These are phyloP conservation scores for Fistulifera solaris DNA, from an alignment of 108 stramenopile species.

Conservation along the genomic window DNA sequence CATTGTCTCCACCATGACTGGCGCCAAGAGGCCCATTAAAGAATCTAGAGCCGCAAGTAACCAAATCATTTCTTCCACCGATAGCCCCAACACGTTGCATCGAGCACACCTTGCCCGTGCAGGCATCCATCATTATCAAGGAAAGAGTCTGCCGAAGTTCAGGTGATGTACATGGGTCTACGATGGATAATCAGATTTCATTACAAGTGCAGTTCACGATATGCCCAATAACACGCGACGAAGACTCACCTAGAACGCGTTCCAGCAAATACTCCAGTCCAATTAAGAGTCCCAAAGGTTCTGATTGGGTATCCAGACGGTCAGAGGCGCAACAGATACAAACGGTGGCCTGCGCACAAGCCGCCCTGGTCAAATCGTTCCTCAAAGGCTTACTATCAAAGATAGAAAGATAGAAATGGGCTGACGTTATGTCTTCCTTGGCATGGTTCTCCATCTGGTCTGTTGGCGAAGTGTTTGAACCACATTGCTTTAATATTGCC, in stretches of 20 bases:
- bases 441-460: constrained; percentile 7
- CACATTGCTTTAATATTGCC: constrained; percentile 61
- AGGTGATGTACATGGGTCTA: constrained; percentile 42
- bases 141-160: constrained; percentile 69
- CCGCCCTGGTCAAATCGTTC: constrained; percentile 67
- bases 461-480: constrained; percentile 32
- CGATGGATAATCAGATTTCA: not conserved
- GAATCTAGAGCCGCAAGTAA: constrained; percentile 47
- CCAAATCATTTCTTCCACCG: constrained; percentile 50
- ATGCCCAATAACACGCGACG: not conserved
- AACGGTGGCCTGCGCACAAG: constrained; percentile 72
- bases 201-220: not conserved
- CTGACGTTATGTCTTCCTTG: constrained; percentile 21
- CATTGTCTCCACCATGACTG: constrained; percentile 71
- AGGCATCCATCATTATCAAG: constrained; percentile 78
- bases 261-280: constrained; percentile 71
- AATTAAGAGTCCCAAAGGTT: constrained; percentile 52
- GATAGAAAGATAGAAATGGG: constrained; percentile 59
- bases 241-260: constrained; percentile 43
- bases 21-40: constrained; percentile 71
- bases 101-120: constrained; percentile 75
- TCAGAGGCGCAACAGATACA: constrained; percentile 80
- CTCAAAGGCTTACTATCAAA: constrained; percentile 41
- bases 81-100: constrained; percentile 74
- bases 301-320: constrained; percentile 35